These are phyloP conservation scores for Metschnikowia koreensis DNA, from an alignment of 805 yeast species.

Conservation along the genomic window DNA sequence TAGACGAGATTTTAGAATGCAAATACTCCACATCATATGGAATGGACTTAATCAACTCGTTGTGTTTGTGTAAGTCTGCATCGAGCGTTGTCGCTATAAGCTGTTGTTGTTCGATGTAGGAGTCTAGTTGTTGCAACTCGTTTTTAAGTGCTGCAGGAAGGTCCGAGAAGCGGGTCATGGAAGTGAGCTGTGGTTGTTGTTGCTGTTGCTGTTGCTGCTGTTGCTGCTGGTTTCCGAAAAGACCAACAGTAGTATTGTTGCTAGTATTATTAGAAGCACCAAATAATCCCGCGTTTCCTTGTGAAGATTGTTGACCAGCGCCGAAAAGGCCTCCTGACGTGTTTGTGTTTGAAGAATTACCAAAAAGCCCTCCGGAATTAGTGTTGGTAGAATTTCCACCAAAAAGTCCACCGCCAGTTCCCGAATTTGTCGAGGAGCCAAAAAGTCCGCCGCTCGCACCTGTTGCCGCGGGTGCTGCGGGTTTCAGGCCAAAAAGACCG, in stretches of 20 bases:
- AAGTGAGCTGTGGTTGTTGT: constrained; percentile 53
- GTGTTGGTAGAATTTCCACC: constrained; percentile 7
- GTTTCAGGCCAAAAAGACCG: constrained; percentile 12
- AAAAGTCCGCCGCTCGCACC: constrained; percentile 11
- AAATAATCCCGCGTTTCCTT: constrained; percentile 10
- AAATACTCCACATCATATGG: constrained; percentile 71
- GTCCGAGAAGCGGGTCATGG: constrained; percentile 74
- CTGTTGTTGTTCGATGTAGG: constrained; percentile 71
- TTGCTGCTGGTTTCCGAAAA: constrained; percentile 13
- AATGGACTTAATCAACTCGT: constrained; percentile 61
- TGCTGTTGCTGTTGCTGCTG: constrained; percentile 43
- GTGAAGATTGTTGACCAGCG: constrained; percentile 11
- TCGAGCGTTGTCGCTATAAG: constrained; percentile 67
- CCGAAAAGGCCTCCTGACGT: constrained; percentile 34
- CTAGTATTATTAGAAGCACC: constrained; percentile 12
- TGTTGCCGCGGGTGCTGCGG: constrained; percentile 2
- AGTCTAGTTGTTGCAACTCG: constrained; percentile 68
- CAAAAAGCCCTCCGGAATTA: constrained; percentile 17
- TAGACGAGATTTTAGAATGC: constrained; percentile 57
- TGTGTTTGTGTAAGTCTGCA: constrained; percentile 60
- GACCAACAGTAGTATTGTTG: constrained; percentile 12
- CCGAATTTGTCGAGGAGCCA: constrained; percentile 7
- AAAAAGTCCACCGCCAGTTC: constrained; percentile 16
- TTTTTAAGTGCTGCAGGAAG: constrained; percentile 67
- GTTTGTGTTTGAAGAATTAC: constrained; percentile 22